Evolutionary conservation across 768 basidiomycete genomes (phyloP), one percentile per base, ranked within the genome.

Genomic region (Mycena indigotica): DNA sequence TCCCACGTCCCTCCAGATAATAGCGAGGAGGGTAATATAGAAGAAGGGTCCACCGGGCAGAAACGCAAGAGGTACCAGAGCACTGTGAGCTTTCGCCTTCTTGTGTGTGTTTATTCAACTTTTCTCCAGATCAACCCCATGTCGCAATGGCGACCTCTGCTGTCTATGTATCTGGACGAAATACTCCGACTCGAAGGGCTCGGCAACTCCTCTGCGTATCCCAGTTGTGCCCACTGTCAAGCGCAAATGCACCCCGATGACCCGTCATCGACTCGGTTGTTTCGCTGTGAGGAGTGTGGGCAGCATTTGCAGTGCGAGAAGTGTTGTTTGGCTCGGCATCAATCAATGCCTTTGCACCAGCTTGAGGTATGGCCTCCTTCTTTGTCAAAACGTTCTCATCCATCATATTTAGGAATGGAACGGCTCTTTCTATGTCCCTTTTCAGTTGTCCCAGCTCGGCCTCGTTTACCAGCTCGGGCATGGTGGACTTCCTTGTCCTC

Each of bases 381-480:
- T 44, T 44, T 23, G 46, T 35, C 24, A 13, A 28, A 48, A 13
- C 13, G 5, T 28, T 23, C 25, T 48, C 24, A 25, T 13, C n/a
- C n/a, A n/a, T 45, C 10, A 6, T 13, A 24, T 28, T 5, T 24
- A 65, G 65, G 53, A 54, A 45, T 65, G 65, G 65, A 57, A 19
- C 2, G 62, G 58, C 1, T 2, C 26, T 2, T 55, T 38, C 25
- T 65, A 62, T 62, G 23, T 3, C 13, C 44, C 21, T 0, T 26
- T n/a, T 1, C 30, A 40, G 1, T 53, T 61, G 1, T 4, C 29
- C 8, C 5, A 12, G 1, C n/a, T 57, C 5, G 62, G 53, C 16
- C 53, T 64, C 3, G 51, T 58, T 2, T 60, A 58, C 44, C 65
- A 65, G 40, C 28, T 65, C 1, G 65, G 65, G 13, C 65, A 65